Conservation (phyloP, 108 stramenopile genomes). For the Hondaea fermentalgiana region DNA sequence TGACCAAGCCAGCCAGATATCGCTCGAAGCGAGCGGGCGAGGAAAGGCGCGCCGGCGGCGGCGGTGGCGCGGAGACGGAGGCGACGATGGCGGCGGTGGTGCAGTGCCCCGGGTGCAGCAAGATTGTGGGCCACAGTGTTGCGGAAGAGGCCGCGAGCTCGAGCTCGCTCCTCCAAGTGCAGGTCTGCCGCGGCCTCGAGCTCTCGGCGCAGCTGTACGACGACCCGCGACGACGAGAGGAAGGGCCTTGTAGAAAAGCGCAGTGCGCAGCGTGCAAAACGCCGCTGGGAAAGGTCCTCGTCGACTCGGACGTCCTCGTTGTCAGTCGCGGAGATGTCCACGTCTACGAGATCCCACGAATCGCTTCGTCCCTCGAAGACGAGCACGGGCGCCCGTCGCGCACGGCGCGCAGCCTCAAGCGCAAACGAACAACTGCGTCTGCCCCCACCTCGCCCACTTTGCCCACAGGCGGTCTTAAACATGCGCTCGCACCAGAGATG, state of each 20-base stretch:
- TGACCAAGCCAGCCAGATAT: no score
- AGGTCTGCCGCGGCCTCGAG: not conserved
- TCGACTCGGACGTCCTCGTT: not conserved
- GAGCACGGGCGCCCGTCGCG: no score
- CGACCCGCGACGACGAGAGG: not conserved
- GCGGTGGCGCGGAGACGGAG: not conserved
- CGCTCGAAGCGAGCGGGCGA: not conserved
- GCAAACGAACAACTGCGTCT: no score
- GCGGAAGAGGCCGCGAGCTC: not conserved
- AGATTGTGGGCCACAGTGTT: not conserved
- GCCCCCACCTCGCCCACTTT: no score
- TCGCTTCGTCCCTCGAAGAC: not conserved
- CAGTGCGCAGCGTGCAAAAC: not conserved
- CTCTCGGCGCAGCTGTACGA: not conserved
- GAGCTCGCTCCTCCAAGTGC: not conserved
- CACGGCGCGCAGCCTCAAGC: no score
- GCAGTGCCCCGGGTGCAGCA: not conserved
- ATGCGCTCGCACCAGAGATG: no score
- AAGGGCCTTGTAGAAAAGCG: not conserved
- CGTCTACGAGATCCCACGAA: not conserved
- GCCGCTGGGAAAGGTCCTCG: not conserved
- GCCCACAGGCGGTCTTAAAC: no score
- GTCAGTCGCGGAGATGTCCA: not conserved
- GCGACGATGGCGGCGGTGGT: not conserved
- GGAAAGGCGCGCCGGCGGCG: not conserved